Evolutionary conservation across 202 grass and related monocot genomes (phyloP), one percentile per base, ranked within the genome.

Genomic region (Saccharum hybrid): DNA sequence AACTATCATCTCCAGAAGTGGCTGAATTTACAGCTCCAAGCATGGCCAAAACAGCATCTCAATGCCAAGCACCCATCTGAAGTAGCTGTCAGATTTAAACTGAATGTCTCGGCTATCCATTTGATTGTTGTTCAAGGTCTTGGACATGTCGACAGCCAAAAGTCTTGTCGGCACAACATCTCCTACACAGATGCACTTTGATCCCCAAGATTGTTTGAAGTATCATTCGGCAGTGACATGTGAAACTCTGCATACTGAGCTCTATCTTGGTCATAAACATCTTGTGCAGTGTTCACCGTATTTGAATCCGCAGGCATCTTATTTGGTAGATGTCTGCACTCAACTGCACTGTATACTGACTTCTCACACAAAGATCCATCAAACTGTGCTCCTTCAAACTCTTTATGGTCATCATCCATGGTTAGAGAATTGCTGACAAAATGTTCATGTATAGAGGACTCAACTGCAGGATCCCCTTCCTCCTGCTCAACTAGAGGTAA

Each of bases 391-490:
- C 83, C 61, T 41, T 83, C 83, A 84, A 45, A 59, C 37, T 70
- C 80, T 66, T 83, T 75, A 64, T 66, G 72, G 52, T 68, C 78
- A 87, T 83, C 83, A 28, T 79, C 83, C 78, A 16, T 68, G 33
- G 71, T 40, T 10, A 68, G 42, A 60, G 14, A 51, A 76, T 74
- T 74, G 48, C 56, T 65, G 7, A 63, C 38, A 14, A 81, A 81
- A 67, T 76, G 80, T n/a, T n/a, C 71, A 82, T 59, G 60, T 82
- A 52, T 63, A 34, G 69, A 76, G 21, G 80, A 82, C 45, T 87
- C 80, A 13, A 90, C 71, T 75, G 71, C 85, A 80, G 88, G 84
- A 78, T 88, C 79, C 54, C 87, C 78, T 37, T 77, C 76, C 56
- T 86, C 86, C 41, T 76, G 66, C 30, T 83, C 75, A 31, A 18